Conservation (phyloP, 2,329 filamentous ascomycete species). For the Ilyonectria sp. region DNA sequence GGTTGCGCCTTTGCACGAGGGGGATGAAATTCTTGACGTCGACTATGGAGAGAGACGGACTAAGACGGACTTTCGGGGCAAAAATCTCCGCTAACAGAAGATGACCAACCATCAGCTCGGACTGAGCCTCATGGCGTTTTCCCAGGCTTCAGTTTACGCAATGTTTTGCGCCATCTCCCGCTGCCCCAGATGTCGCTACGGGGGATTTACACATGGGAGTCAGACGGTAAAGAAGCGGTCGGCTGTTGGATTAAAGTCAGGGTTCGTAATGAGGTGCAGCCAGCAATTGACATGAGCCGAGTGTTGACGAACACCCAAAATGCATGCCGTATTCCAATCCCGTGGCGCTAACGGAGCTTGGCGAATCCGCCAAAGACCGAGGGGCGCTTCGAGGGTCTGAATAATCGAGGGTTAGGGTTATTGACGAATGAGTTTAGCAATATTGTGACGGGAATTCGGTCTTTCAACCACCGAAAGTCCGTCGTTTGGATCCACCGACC, state of each 20-base stretch:
- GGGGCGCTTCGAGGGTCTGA: conserved; percentile 10
- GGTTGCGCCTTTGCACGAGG: conserved; percentile 2
- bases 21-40: conserved; percentile 8
- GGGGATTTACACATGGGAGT: background rate
- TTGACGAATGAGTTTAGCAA: background rate
- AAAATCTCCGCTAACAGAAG: conserved; percentile 11
- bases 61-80: conserved; percentile 25
- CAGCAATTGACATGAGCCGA: conserved; percentile 5
- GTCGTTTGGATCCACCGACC: conserved; percentile 31
- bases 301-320: background rate
- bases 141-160: conserved; percentile 18
- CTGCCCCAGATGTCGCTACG: background rate
- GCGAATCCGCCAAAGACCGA: conserved; percentile 19
- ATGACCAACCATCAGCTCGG: background rate
- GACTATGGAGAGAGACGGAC: background rate
- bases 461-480: conserved; percentile 40
- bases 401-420: conserved; percentile 36
- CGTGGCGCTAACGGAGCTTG: conserved; percentile 12
- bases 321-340: conserved; percentile 1
- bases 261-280: background rate
- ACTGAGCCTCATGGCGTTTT: background rate
- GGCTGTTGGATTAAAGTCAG: background rate
- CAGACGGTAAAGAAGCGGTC: background rate
- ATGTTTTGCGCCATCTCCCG: background rate
- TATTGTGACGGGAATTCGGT: conserved; percentile 32